Evolutionary conservation across 139 green algal species (phyloP).

Genomic region (Chlamydomonas schloesseri): DNA sequence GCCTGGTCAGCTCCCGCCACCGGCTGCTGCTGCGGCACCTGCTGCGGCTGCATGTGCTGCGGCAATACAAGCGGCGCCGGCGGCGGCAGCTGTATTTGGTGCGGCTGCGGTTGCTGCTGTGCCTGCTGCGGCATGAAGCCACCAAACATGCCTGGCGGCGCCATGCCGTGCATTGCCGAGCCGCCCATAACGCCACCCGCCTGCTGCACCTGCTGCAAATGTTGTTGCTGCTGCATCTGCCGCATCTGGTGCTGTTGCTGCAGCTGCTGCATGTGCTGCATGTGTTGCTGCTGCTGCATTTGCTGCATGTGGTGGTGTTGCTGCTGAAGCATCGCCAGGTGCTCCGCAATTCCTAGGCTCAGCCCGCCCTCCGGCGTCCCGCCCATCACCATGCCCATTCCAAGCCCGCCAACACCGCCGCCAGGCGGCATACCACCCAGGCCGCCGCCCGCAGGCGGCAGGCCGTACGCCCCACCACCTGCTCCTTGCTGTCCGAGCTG

Average conservation of each 20-base stretch:
- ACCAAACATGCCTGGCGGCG: too few species aligned
- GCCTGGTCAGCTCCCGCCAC: too few species aligned
- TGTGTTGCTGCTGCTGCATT: neutral
- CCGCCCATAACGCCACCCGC: too few species aligned
- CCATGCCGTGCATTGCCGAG: too few species aligned
- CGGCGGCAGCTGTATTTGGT: neutral
- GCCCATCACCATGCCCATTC: too few species aligned
- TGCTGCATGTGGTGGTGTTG: neutral
- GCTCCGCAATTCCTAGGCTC: neutral
- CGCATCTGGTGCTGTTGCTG: neutral
- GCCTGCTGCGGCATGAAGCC: too few species aligned
- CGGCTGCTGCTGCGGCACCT: neutral
- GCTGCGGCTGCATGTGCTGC: constrained; percentile 2
- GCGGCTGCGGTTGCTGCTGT: neutral
- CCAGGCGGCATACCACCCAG: too few species aligned
- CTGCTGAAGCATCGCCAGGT: neutral
- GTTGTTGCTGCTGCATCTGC: neutral
- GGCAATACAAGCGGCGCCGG: too few species aligned
- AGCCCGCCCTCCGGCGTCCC: too few species aligned
- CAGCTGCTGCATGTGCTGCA: neutral
- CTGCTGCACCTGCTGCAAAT: neutral
- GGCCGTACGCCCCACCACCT: neutral
- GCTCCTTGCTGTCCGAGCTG: neutral
- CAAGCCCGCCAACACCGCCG: too few species aligned
- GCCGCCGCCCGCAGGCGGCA: too few species aligned